Conservation (phyloP, 257 asterid species). For the Lavandula angustifolia region DNA sequence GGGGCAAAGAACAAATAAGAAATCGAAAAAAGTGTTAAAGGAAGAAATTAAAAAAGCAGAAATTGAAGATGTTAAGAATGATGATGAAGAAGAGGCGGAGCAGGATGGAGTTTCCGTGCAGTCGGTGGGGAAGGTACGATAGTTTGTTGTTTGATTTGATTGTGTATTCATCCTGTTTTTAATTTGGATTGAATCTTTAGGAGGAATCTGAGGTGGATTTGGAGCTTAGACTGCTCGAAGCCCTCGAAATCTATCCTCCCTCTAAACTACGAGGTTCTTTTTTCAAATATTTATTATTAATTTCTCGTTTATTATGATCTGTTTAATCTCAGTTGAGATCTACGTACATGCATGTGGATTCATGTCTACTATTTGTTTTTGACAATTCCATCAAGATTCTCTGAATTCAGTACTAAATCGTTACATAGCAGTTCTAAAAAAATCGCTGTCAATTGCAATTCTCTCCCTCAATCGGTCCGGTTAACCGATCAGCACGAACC, state of each 20-base stretch:
- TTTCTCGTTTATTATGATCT: neutral
- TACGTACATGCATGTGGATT: constrained; percentile 25
- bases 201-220: constrained; percentile 86
- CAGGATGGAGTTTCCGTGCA: constrained; percentile 90
- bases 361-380: neutral
- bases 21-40: constrained; percentile 45
- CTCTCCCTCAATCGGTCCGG: no score
- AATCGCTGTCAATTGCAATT: no score
- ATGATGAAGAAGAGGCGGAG: constrained; percentile 50
- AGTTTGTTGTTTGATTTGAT: neutral
- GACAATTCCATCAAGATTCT: neutral
- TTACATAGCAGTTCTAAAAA: no score
- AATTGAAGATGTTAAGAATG: constrained; percentile 39
- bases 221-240: constrained; percentile 83
- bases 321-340: neutral
- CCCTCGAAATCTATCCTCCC: constrained; percentile 91
- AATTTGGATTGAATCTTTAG: constrained; percentile 38
- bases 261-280: constrained; percentile 71
- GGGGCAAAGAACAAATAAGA: constrained; percentile 58
- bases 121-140: constrained; percentile 59
- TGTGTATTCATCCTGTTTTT: neutral
- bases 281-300: neutral
- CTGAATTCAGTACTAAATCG: no score
- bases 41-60: constrained; percentile 44
- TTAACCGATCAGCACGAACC: no score